Conservation (phyloP, 345 rosid genomes). For the Aethionema arabicum region DNA sequence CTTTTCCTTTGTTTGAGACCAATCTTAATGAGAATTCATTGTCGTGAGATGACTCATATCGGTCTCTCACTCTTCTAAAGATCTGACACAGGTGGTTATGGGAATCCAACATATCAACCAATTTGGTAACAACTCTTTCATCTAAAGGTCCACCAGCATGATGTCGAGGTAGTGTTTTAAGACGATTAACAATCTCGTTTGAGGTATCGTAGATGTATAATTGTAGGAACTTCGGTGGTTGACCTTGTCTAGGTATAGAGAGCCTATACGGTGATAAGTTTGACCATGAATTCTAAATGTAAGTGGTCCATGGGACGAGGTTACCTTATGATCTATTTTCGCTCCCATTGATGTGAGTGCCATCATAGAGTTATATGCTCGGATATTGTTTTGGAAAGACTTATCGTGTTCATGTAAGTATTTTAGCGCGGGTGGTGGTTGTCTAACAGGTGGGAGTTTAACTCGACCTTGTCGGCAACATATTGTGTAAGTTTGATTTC, state of each 20-base stretch:
- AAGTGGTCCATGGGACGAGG: background rate
- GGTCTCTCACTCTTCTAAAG: background rate
- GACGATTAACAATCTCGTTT: background rate
- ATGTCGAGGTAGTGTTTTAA: background rate
- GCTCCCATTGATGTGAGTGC: too few relatives aligned
- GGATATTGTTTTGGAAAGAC: too few relatives aligned
- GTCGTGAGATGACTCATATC: background rate
- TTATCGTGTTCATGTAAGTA: too few relatives aligned
- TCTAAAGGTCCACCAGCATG: too few relatives aligned
- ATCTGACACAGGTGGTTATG: background rate
- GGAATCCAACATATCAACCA: background rate
- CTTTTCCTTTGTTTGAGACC: background rate
- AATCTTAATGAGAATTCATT: background rate
- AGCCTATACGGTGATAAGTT: background rate
- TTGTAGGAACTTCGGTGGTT: background rate
- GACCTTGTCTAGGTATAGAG: background rate
- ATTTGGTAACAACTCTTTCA: too few relatives aligned
- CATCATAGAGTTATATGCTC: too few relatives aligned
- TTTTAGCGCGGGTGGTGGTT: too few relatives aligned
- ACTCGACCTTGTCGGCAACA: too few relatives aligned
- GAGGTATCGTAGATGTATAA: background rate
- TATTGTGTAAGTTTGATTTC: too few relatives aligned
- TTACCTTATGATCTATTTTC: background rate
- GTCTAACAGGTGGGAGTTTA: too few relatives aligned
- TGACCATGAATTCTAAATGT: background rate